Percentiles rank a stretch among this genome's conserved stretches.
These are phyloP conservation scores for Lichtheimia ornata DNA, from an alignment of 371 early-diverging fungal species.

Conservation along the genomic window DNA sequence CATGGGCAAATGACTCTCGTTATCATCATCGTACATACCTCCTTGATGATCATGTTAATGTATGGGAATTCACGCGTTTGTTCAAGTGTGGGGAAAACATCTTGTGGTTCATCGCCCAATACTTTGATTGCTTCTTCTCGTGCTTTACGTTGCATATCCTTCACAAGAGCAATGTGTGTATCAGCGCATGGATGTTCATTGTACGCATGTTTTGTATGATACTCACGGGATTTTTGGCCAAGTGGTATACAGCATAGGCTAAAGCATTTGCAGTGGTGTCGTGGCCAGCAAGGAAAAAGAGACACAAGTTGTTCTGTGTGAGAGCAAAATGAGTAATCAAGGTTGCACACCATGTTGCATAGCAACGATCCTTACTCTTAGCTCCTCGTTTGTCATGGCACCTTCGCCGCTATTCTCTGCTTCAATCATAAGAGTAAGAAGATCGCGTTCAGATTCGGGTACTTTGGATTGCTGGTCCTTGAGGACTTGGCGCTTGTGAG, in stretches of 20 bases:
- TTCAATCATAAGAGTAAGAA: constrained; percentile 53
- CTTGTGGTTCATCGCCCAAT: constrained; percentile 43
- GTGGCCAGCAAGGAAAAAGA: constrained; percentile 45
- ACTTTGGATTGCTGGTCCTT: constrained; percentile 1
- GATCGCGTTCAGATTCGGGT: constrained; percentile 26
- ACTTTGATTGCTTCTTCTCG: constrained; percentile 47
- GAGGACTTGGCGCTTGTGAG: constrained; percentile 19
- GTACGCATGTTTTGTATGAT: neutral
- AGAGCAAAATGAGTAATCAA: neutral
- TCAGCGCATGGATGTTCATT: neutral
- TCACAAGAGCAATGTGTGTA: neutral
- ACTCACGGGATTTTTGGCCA: constrained; percentile 25
- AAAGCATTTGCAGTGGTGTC: constrained; percentile 49
- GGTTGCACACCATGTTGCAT: constrained; percentile 16
- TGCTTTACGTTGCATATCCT: constrained; percentile 47
- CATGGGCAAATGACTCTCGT: neutral
- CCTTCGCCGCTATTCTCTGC: constrained; percentile 17
- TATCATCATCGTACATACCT: constrained; percentile 8
- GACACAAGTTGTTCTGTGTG: constrained; percentile 28
- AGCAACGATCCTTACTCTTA: constrained; percentile 9
- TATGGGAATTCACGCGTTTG: constrained; percentile 46
- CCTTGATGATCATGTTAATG: constrained; percentile 37
- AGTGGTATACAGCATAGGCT: constrained; percentile 22
- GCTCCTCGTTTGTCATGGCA: constrained; percentile 29
- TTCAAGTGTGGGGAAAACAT: constrained; percentile 42